Conservation (phyloP, 2,329 filamentous ascomycete genomes). For the Calonectria pteridis region DNA sequence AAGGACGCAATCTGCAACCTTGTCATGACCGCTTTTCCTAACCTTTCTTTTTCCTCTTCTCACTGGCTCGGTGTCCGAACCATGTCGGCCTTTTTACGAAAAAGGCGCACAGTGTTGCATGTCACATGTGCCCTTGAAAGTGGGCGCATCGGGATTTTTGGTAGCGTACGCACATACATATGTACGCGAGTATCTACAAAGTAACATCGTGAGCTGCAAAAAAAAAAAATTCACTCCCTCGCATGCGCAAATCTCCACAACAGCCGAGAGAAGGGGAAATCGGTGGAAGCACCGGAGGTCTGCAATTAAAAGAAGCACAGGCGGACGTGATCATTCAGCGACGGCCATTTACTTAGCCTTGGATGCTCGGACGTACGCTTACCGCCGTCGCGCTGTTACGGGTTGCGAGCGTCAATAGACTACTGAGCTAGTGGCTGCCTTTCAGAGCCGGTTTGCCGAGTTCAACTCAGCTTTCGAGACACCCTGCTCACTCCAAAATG, state of each 20-base stretch:
- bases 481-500: slow-evolving; percentile 18
- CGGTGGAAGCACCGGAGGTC: neutral
- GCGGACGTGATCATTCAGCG: neutral
- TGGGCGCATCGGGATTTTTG: neutral
- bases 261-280: neutral
- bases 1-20: slow-evolving; percentile 6
- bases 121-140: slow-evolving; percentile 5
- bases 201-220: neutral
- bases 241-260: neutral
- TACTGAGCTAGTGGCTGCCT: slow-evolving; percentile 18
- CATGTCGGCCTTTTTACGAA: slow-evolving; percentile 6
- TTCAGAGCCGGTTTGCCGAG: slow-evolving; percentile 27
- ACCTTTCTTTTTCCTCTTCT: neutral
- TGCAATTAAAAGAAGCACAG: neutral
- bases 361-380: slow-evolving; percentile 7
- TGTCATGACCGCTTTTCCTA: neutral
- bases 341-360: neutral
- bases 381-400: slow-evolving; percentile 14
- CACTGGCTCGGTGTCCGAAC: neutral
- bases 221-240: neutral
- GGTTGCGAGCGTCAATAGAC: slow-evolving; percentile 9
- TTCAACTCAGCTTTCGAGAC: slow-evolving; percentile 28
- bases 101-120: slow-evolving; percentile 9
- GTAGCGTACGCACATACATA: neutral
- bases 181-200: neutral